These are phyloP conservation scores for Aspergillus novoparasiticus DNA, from an alignment of 2,329 filamentous ascomycete species.

Conservation along the genomic window DNA sequence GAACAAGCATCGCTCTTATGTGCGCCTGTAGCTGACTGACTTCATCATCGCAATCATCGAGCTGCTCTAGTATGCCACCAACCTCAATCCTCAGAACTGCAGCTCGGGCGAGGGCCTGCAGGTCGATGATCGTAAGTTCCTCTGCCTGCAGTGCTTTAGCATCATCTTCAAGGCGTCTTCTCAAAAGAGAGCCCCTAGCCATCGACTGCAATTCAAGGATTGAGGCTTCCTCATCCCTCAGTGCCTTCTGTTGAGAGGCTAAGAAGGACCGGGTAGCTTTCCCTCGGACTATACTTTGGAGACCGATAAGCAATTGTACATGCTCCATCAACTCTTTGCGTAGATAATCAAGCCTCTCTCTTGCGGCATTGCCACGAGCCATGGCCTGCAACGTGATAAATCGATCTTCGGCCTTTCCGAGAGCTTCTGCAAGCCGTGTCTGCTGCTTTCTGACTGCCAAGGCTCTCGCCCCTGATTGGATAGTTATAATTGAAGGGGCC, in stretches of 20 bases:
- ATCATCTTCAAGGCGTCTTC: slow-evolving; percentile 35
- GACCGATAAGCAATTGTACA: slow-evolving; percentile 25
- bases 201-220: slow-evolving; percentile 56
- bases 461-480: slow-evolving; percentile 42
- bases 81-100: slow-evolving; percentile 44
- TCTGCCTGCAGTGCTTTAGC: slow-evolving; percentile 34
- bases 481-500: slow-evolving; percentile 28
- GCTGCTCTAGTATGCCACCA: slow-evolving; percentile 63
- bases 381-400: slow-evolving; percentile 51
- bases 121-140: slow-evolving; percentile 31
- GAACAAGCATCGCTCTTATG: slow-evolving; percentile 75
- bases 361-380: slow-evolving; percentile 42
- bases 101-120: slow-evolving; percentile 46
- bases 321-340: slow-evolving; percentile 34
- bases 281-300: slow-evolving; percentile 40
- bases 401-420: slow-evolving; percentile 43
- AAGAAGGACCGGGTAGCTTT: slow-evolving; percentile 35
- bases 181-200: slow-evolving; percentile 46
- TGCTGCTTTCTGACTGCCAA: slow-evolving; percentile 43
- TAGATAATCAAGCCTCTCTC: slow-evolving; percentile 30
- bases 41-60: slow-evolving; percentile 68
- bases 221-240: slow-evolving; percentile 47
- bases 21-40: slow-evolving; percentile 74
- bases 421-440: slow-evolving; percentile 40
- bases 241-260: slow-evolving; percentile 34